These are phyloP conservation scores for Lactarius quietus DNA, from an alignment of 768 basidiomycete genomes.

Conservation along the genomic window DNA sequence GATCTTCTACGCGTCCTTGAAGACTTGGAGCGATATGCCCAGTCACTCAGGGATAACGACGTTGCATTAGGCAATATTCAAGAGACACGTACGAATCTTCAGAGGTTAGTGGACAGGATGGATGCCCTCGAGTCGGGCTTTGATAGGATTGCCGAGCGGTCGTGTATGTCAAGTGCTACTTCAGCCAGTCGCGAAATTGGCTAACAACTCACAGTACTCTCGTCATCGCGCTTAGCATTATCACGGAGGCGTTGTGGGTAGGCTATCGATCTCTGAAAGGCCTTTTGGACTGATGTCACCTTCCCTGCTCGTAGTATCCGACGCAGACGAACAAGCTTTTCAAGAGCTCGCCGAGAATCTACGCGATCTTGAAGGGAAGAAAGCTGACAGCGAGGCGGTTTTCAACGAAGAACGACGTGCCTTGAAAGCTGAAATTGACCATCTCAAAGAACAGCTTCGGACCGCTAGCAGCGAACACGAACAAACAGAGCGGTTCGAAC, in stretches of 20 bases:
- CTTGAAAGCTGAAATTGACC: slow-evolving; percentile 54
- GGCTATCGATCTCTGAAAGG: background rate
- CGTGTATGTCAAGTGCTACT: slow-evolving; percentile 46
- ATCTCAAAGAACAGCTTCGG: slow-evolving; percentile 45
- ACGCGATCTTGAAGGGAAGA: slow-evolving; percentile 53
- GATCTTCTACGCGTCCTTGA: slow-evolving; percentile 59
- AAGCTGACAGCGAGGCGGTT: slow-evolving; percentile 50
- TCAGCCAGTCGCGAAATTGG: slow-evolving; percentile 15
- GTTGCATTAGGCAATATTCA: slow-evolving; percentile 52
- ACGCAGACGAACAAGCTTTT: slow-evolving; percentile 72
- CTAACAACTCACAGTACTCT: slow-evolving; percentile 52
- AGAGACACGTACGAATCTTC: slow-evolving; percentile 58
- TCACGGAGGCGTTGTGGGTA: slow-evolving; percentile 71
- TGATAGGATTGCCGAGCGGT: slow-evolving; percentile 82
- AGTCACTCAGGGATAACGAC: slow-evolving; percentile 39
- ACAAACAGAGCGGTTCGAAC: slow-evolving; percentile 54
- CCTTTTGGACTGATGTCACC: background rate
- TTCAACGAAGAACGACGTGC: slow-evolving; percentile 57
- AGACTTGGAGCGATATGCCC: slow-evolving; percentile 59
- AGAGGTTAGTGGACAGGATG: slow-evolving; percentile 72
- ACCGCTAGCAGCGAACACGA: slow-evolving; percentile 48
- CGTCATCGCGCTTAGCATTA: slow-evolving; percentile 63
- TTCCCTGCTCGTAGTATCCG: slow-evolving; percentile 47
- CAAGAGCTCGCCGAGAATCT: slow-evolving; percentile 71
- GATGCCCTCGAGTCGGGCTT: slow-evolving; percentile 77